Conservation (phyloP, 495 filamentous ascomycete species). For the Schizothecium vesticola region DNA sequence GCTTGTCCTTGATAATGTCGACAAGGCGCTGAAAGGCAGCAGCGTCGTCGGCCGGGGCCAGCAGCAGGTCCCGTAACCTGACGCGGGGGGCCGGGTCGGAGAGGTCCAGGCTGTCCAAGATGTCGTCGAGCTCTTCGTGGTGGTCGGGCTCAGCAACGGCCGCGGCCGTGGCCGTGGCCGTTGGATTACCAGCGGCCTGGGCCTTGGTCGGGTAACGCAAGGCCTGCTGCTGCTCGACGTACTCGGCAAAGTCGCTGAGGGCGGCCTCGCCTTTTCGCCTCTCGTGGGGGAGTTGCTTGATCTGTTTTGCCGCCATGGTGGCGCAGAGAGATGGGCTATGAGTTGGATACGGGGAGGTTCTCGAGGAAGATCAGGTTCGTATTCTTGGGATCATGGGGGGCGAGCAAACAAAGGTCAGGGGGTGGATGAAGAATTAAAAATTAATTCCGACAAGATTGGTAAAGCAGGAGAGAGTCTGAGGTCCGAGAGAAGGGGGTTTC, state of each 20-base stretch:
- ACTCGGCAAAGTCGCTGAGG: conserved; percentile 94
- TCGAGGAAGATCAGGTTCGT: background rate
- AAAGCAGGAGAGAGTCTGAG: background rate
- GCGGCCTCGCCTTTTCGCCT: conserved; percentile 83
- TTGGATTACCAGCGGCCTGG: conserved; percentile 5
- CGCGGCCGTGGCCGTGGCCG: conserved; percentile 25
- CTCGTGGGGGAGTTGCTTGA: conserved; percentile 66
- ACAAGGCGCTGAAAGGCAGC: conserved; percentile 52
- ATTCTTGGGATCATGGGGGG: conserved; percentile 18
- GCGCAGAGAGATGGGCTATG: no score
- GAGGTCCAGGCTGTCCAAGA: conserved; percentile 80
- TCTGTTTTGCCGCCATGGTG: conserved; percentile 48
- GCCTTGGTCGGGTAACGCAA: conserved; percentile 47
- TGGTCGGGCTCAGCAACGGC: conserved; percentile 44
- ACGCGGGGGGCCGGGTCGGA: conserved; percentile 65
- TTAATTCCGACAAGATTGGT: background rate
- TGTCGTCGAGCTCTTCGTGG: conserved; percentile 84
- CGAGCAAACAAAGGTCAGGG: background rate
- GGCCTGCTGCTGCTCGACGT: conserved; percentile 89
- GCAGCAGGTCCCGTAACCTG: conserved; percentile 69
- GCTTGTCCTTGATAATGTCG: conserved; percentile 58
- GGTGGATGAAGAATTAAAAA: background rate
- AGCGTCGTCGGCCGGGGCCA: conserved; percentile 55
- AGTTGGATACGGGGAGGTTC: conserved; percentile 22
- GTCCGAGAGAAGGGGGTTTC: background rate